phyloP scores from a whole-genome alignment of 495 filamentous ascomycete species.

The Aspergillus bertholletiae region DNA sequence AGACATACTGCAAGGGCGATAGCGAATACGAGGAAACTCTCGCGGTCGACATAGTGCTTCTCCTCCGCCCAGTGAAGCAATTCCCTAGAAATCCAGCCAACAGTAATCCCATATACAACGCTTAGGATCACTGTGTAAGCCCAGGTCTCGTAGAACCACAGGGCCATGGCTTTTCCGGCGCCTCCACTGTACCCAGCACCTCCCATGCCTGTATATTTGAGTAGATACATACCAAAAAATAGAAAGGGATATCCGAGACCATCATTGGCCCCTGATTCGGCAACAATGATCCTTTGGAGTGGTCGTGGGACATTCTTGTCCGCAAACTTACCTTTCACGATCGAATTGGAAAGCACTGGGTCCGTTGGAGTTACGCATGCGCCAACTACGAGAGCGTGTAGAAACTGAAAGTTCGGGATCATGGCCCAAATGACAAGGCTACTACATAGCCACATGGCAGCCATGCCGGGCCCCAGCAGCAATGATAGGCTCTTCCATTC shows the following conservation, averaged over 20 bases:
- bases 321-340: conserved; percentile 92
- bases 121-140: conserved; percentile 79
- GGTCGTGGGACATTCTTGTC: conserved; percentile 82
- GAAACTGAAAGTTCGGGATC: conserved; percentile 67
- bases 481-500: conserved; percentile 78
- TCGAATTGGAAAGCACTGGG: conserved; percentile 82
- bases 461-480: conserved; percentile 84
- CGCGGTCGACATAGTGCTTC: conserved; percentile 78
- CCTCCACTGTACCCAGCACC: conserved; percentile 57
- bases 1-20: conserved; percentile 71
- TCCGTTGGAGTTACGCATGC: conserved; percentile 91
- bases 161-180: conserved; percentile 61
- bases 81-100: conserved; percentile 80
- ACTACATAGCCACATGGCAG: conserved; percentile 82
- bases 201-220: conserved; percentile 65
- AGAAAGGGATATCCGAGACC: conserved; percentile 92
- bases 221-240: conserved; percentile 78
- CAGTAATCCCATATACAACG: conserved; percentile 67
- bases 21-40: conserved; percentile 87
- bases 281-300: conserved; percentile 82
- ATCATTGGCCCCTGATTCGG: conserved; percentile 89
- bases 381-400: conserved; percentile 74
- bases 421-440: conserved; percentile 75
- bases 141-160: conserved; percentile 90
- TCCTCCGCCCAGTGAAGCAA: conserved; percentile 81